phyloP scores from a whole-genome alignment of 164 flowering plant genomes.

The Akebia trifoliata region DNA sequence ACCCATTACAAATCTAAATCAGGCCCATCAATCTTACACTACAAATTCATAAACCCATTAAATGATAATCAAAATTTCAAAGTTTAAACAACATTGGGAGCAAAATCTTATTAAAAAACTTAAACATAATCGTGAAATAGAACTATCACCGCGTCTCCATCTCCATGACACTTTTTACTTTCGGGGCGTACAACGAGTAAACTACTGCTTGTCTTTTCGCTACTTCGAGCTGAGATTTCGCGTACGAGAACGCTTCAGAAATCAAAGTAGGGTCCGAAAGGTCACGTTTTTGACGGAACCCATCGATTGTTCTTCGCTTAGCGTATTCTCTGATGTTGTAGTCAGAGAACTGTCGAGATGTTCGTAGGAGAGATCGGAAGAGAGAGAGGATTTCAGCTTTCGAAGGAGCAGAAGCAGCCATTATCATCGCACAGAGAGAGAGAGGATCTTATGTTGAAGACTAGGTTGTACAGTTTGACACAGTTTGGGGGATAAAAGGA shows the following conservation, averaged over 20 bases:
- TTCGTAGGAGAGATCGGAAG: conserved; percentile 39
- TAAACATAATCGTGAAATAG: not conserved
- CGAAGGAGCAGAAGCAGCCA: conserved; percentile 9
- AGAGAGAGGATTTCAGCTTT: conserved; percentile 20
- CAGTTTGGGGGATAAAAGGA: no score
- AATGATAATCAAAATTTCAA: not conserved
- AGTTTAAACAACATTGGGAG: not conserved
- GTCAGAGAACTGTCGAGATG: conserved; percentile 53
- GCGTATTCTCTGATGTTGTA: conserved; percentile 78
- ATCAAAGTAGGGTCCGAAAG: conserved; percentile 41
- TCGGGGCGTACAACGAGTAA: conserved; percentile 60
- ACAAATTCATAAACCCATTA: not conserved
- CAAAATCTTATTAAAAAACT: not conserved
- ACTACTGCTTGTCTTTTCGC: conserved; percentile 53
- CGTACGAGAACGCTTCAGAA: conserved; percentile 51
- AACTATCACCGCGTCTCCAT: conserved; percentile 12
- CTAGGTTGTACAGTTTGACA: no score
- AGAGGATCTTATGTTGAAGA: no score
- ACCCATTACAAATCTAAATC: no score
- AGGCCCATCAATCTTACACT: conserved; percentile 1
- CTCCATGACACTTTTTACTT: conserved; percentile 63
- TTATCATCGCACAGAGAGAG: not conserved
- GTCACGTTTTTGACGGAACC: conserved; percentile 41
- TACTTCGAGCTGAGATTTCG: conserved; percentile 53
- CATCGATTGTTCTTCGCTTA: conserved; percentile 59